Conservation (phyloP, 2,329 filamentous ascomycete genomes). For the Exophiala bonariae region DNA sequence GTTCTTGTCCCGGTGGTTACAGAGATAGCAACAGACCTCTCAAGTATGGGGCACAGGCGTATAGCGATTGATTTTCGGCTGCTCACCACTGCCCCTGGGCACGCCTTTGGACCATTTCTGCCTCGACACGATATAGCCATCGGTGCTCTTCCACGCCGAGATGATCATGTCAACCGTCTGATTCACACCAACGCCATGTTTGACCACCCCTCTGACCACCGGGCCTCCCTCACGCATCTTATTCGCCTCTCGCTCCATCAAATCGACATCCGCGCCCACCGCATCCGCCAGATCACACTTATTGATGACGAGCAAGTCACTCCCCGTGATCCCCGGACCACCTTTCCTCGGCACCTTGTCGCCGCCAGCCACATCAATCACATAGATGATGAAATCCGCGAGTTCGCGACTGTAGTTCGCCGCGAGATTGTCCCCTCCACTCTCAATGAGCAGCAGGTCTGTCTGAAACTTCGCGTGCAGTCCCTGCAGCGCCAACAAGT, state of each 20-base stretch:
- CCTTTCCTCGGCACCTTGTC: slow-evolving; percentile 97
- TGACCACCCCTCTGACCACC: slow-evolving; percentile 96
- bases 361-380: slow-evolving; percentile 93
- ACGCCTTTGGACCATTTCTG: slow-evolving; percentile 45
- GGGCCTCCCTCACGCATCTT: slow-evolving; percentile 96
- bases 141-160: slow-evolving; percentile 89
- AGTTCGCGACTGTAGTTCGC: slow-evolving; percentile 95
- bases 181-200: slow-evolving; percentile 79
- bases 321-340: slow-evolving; percentile 94
- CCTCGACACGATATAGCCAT: slow-evolving; percentile 58
- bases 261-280: slow-evolving; percentile 82
- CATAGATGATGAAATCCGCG: slow-evolving; percentile 97
- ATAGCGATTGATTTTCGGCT: slow-evolving; percentile 19
- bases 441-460: slow-evolving; percentile 90
- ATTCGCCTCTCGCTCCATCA: slow-evolving; percentile 93
- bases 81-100: slow-evolving; percentile 31
- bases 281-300: slow-evolving; percentile 93
- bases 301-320: slow-evolving; percentile 89
- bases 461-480: slow-evolving; percentile 77
- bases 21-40: background rate
- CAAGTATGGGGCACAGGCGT: slow-evolving; percentile 7
- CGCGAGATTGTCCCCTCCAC: slow-evolving; percentile 91
- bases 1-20: no score
- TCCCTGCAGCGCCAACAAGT: slow-evolving; percentile 88
- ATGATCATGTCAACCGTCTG: slow-evolving; percentile 85